Base-by-base conservation (phyloP, 2,329 filamentous ascomycete species). In the Colletotrichum sp. region DNA sequence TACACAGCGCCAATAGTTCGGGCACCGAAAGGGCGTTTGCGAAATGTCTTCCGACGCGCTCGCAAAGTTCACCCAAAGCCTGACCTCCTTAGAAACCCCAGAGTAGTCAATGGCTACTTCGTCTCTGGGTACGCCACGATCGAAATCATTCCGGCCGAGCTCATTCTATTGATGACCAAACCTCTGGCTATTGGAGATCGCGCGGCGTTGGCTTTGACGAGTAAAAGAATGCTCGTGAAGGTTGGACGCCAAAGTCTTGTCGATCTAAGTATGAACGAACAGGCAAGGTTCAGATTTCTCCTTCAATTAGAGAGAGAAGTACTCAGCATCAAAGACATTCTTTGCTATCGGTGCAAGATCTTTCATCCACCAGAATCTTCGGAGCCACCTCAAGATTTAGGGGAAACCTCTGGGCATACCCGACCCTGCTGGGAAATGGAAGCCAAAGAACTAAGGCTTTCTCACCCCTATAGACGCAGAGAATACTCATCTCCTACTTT, bases 281-380 rank as follows among this genome's bases (percentile, higher is more conserved):
- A 26, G 26, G 26, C 26, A 28, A 28, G 30, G 30, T 30, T 30
- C 30, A 30, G 8, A 4, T 36, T 36, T 39, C 36, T 39, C 18
- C 2, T 0, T 3, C 18, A 44, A 12, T 44, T 44, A 2, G 18
- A 44, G 39, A 0, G 1, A 0, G 39, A n/a, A 44, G 0, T 3
- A 0, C 5, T 1, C 9, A n/a, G 39, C 18, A 44, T 44, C 0
- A 44, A 0, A 44, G 1, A 44, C 8, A 0, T 44, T 6, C 39
- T 44, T 44, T 44, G 39, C 18, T n/a, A n/a, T n/a, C 1, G 1
- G 39, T 44, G 39, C 39, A 0, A 44, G 8, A 0, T 44, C 1
- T 44, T 44, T n/a, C 39, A 44, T 44, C 39, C 18, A 44, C 39
- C 39, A n/a, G 39, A n/a, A 2, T 44, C 1, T 0, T 44, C 39